Base-by-base conservation (phyloP, 257 asterid species). In the Petunia axillaris region DNA sequence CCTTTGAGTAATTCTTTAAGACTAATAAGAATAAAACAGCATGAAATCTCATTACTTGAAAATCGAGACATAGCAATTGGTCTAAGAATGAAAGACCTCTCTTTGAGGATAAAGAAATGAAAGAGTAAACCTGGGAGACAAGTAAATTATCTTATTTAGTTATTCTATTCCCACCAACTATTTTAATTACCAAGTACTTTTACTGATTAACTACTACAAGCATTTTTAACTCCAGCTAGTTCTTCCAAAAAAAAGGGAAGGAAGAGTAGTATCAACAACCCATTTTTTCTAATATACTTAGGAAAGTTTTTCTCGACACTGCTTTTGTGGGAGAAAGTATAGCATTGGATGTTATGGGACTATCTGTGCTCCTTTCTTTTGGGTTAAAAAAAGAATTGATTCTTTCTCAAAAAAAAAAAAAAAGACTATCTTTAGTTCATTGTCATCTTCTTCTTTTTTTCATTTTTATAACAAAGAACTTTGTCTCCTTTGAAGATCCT, bases 71-170 rank as follows among this genome's bases (percentile, higher is more conserved):
- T 63, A n/a, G 37, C 35, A 78, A 46, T 16, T 78, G 62, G 71
- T 64, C 75, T 71, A 71, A 71, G 77, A 73, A 50, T 50, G 78
- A 73, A 36, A 48, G 60, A 71, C n/a, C 10, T 11, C 43, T 48
- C 77, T 35, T 43, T 71, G 60, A 71, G 59, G 25, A 48, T 48
- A 48, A 46, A 48, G 25, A 73, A 73, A 50, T 25, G 46, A 46
- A 60, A 63, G 25, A 78, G 62, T 46, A 36, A 6, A 46, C 64
- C 54, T 38, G 2, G 5, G 36, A 63, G 6, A 60, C 37, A 16
- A 46, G 62, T 41, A 35, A 50, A 11, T 50, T 35, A 50, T 70
- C 35, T 73, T 35, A 35, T 50, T 71, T 35, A 14, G 36, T 11
- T 37, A 50, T 25, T 25, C 25, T 25, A 25, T 25, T 25, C 40